A percentile compares a stretch with the other conserved stretches of the same genome.
Evolutionary conservation across 2,329 filamentous ascomycete genomes (phyloP).

Genomic region (Cladobotryum protrusum): DNA sequence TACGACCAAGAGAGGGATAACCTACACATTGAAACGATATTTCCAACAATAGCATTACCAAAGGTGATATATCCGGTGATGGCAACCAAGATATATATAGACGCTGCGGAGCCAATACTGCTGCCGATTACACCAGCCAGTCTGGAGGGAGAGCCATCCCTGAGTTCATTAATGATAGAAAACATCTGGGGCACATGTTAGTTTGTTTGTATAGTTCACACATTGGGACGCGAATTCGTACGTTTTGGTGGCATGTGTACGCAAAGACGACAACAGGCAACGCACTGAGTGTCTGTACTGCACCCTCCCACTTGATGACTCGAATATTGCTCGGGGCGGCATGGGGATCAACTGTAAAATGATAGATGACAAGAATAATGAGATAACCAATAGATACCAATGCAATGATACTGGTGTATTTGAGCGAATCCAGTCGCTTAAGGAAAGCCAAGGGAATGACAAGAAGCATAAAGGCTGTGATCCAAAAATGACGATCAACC

Average conservation of each 20-base stretch:
- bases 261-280: constrained; percentile 96
- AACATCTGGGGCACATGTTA: constrained; percentile 66
- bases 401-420: constrained; percentile 92
- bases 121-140: constrained; percentile 72
- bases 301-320: constrained; percentile 70
- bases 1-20: constrained; percentile 10
- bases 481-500: constrained; percentile 91
- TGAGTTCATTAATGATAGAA: constrained; percentile 92
- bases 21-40: constrained; percentile 90
- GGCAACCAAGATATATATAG: constrained; percentile 83
- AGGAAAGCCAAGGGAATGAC: constrained; percentile 94
- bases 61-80: constrained; percentile 96
- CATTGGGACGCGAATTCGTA: constrained; percentile 34
- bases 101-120: constrained; percentile 83
- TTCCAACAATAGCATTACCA: constrained; percentile 80
- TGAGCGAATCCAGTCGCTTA: constrained; percentile 84
- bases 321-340: constrained; percentile 68
- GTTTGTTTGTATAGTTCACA: constrained; percentile 23
- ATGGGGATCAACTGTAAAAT: constrained; percentile 76
- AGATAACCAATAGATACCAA: constrained; percentile 91
- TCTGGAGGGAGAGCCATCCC: constrained; percentile 67
- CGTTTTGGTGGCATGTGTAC: constrained; percentile 99
- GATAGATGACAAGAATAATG: constrained; percentile 86
- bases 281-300: constrained; percentile 72
- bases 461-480: constrained; percentile 93